These are phyloP conservation scores for Podospora fimiseda DNA, from an alignment of 495 filamentous ascomycete genomes.

Conservation along the genomic window DNA sequence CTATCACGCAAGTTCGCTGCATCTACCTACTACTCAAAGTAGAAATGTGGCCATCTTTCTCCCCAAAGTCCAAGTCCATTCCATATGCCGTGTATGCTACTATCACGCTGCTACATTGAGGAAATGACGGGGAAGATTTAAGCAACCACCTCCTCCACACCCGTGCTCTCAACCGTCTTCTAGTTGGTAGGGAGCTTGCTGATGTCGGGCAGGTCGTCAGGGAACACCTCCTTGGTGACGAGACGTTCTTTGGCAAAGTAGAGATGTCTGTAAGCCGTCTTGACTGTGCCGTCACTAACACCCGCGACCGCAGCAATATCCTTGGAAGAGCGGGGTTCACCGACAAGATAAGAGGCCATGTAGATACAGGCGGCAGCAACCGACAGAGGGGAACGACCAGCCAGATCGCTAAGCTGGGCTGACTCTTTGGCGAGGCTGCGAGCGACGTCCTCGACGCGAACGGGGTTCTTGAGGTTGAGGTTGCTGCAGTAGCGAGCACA, in stretches of 20 bases:
- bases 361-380: slow-evolving; percentile 94
- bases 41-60: no score
- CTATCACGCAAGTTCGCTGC: not conserved
- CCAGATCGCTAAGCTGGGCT: slow-evolving; percentile 65
- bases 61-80: not conserved
- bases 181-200: slow-evolving; percentile 54
- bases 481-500: slow-evolving; percentile 84
- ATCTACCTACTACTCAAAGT: not conserved
- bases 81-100: not conserved
- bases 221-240: slow-evolving; percentile 67
- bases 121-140: not conserved
- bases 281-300: slow-evolving; percentile 93
- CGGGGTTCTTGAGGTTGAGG: slow-evolving; percentile 58
- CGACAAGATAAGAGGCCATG: slow-evolving; percentile 81
- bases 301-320: slow-evolving; percentile 75
- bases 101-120: slow-evolving; percentile 3
- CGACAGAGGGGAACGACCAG: slow-evolving; percentile 89
- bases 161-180: not conserved
- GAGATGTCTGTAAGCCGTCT: slow-evolving; percentile 86
- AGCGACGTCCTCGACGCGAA: slow-evolving; percentile 63
- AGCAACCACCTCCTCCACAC: not conserved
- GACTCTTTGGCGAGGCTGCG: slow-evolving; percentile 67
- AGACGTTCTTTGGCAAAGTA: slow-evolving; percentile 65
- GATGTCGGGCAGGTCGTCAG: slow-evolving; percentile 59
- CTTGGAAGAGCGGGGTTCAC: slow-evolving; percentile 68